Conservation (phyloP, 345 rosid species). For the Salix caprea region DNA sequence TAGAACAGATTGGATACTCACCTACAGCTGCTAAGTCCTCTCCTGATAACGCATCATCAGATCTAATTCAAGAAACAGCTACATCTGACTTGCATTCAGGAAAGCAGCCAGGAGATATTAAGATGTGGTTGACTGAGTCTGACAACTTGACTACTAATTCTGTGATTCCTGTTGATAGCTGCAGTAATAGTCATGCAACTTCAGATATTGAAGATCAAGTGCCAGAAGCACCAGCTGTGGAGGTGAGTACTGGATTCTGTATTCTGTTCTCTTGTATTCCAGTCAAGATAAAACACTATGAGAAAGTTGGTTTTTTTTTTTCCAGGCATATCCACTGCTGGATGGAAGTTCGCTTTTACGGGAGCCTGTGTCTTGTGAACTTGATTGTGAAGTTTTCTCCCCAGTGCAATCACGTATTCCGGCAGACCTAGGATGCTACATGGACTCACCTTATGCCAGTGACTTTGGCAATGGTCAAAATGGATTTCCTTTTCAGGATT, state of each 20-base stretch:
- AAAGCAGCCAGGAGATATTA: slow-evolving; percentile 27
- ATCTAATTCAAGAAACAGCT: slow-evolving; percentile 53
- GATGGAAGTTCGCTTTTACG: slow-evolving; percentile 21
- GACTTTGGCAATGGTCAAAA: slow-evolving; percentile 63
- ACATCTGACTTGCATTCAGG: slow-evolving; percentile 20
- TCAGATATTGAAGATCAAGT: slow-evolving; percentile 52
- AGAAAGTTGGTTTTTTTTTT: not conserved
- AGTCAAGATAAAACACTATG: not conserved
- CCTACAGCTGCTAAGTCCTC: slow-evolving; percentile 52
- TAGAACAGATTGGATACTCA: slow-evolving; percentile 46
- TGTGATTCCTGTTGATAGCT: slow-evolving; percentile 33
- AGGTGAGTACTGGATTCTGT: slow-evolving; percentile 35
- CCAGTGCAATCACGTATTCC: slow-evolving; percentile 36
- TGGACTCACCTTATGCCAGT: slow-evolving; percentile 55
- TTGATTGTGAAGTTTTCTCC: slow-evolving; percentile 41
- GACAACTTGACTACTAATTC: slow-evolving; percentile 31
- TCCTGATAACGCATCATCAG: slow-evolving; percentile 60
- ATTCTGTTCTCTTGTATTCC: not conserved
- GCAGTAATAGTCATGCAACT: slow-evolving; percentile 41
- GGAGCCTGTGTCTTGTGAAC: slow-evolving; percentile 31
- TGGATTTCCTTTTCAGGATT: slow-evolving; percentile 51
- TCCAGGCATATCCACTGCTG: slow-evolving; percentile 33
- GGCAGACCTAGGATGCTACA: slow-evolving; percentile 29
- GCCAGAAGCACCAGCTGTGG: slow-evolving; percentile 29
- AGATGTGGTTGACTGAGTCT: slow-evolving; percentile 29